Conservation (phyloP, 2,329 filamentous ascomycete species). For the Aspergillus sp. region DNA sequence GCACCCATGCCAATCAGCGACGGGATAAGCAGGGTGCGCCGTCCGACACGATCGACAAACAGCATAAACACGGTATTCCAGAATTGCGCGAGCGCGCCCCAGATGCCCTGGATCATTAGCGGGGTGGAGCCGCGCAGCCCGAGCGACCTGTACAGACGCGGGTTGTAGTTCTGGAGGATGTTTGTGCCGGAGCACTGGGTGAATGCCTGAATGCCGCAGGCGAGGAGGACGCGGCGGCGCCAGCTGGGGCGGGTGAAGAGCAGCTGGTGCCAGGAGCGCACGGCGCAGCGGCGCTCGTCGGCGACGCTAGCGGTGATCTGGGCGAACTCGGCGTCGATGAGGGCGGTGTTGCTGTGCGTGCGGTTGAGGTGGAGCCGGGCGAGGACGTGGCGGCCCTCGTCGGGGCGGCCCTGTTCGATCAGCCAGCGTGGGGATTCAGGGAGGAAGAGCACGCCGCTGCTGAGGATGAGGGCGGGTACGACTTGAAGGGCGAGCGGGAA, state of each 20-base stretch:
- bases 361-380: conserved; percentile 29
- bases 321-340: conserved; percentile 41
- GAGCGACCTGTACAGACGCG: conserved; percentile 44
- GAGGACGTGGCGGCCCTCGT: conserved; percentile 34
- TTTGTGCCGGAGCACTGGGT: conserved; percentile 49
- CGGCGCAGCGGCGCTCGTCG: conserved; percentile 33
- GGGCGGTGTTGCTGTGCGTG: conserved; percentile 26
- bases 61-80: conserved; percentile 49
- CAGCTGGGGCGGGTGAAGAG: conserved; percentile 44
- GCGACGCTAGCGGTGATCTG: conserved; percentile 41
- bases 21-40: conserved; percentile 49
- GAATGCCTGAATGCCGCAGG: conserved; percentile 49
- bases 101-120: conserved; percentile 52
- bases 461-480: conserved; percentile 41
- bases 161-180: conserved; percentile 45
- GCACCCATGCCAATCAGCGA: conserved; percentile 43
- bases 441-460: conserved; percentile 31
- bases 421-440: conserved; percentile 37
- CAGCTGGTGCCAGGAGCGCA: conserved; percentile 39
- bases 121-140: conserved; percentile 45
- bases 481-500: conserved; percentile 35
- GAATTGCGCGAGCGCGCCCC: conserved; percentile 48
- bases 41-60: conserved; percentile 47
- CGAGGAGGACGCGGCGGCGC: conserved; percentile 47
- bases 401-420: conserved; percentile 33